These are phyloP conservation scores for Xylariomycetidae sp. DNA, from an alignment of 2,329 filamentous ascomycete species.

Conservation along the genomic window DNA sequence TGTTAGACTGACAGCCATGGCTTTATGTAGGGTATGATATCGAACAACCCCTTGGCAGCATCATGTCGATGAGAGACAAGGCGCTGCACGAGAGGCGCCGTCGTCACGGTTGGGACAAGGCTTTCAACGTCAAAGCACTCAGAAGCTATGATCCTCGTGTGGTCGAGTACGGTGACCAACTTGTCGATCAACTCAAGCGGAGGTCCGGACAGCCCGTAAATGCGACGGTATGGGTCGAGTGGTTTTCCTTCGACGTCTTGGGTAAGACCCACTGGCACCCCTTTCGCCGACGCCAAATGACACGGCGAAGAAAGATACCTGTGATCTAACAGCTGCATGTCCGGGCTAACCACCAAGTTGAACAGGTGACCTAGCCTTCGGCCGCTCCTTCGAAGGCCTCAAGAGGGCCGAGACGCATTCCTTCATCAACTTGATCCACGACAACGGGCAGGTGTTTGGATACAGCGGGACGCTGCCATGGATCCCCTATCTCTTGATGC, in stretches of 20 bases:
- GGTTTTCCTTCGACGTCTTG: constrained; percentile 16
- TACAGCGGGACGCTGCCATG: constrained; percentile 12
- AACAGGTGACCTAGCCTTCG: constrained; percentile 14
- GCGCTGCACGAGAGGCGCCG: constrained; percentile 12
- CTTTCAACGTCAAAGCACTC: constrained; percentile 13
- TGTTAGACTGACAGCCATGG: too few relatives aligned
- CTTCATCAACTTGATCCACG: constrained; percentile 14
- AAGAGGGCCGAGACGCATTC: constrained; percentile 9
- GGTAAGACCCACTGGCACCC: too few relatives aligned
- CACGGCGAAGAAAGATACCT: too few relatives aligned
- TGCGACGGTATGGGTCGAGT: constrained; percentile 12
- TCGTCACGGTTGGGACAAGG: constrained; percentile 14
- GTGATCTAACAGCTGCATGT: too few relatives aligned
- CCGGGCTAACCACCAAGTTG: too few relatives aligned
- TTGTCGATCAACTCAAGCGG: constrained; percentile 9
- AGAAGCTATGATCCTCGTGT: constrained; percentile 12
- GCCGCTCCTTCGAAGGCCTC: constrained; percentile 11
- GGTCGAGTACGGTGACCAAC: constrained; percentile 12
- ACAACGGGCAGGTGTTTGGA: constrained; percentile 6
- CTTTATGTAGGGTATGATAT: constrained; percentile 18
- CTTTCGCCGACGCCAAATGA: too few relatives aligned
- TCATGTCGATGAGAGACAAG: constrained; percentile 10
- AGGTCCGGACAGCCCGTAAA: constrained; percentile 9
- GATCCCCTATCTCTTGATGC: constrained; percentile 10
- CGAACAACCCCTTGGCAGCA: constrained; percentile 11